phyloP scores from a whole-genome alignment of 305 asterid species.

The Ilex paraguariensis region DNA sequence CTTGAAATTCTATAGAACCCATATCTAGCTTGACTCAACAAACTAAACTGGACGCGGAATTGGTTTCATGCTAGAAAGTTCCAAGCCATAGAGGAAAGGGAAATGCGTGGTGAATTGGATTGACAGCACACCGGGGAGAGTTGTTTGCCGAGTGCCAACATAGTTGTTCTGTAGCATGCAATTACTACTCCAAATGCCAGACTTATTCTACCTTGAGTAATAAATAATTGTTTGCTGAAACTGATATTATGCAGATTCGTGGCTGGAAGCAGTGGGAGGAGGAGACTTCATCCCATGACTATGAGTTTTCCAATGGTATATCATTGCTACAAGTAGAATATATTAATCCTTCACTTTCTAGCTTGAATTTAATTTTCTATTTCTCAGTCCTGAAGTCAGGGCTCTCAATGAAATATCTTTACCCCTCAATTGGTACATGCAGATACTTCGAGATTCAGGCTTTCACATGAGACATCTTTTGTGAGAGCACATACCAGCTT shows the following conservation, averaged over 20 bases:
- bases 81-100: too few relatives aligned
- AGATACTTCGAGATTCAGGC: slow-evolving; percentile 92
- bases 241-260: slow-evolving; percentile 48
- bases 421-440: slow-evolving; percentile 17
- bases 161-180: too few relatives aligned
- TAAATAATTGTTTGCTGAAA: slow-evolving; percentile 1
- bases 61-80: too few relatives aligned
- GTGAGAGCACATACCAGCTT: slow-evolving; percentile 87
- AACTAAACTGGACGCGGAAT: too few relatives aligned
- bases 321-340: background rate
- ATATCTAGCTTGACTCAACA: too few relatives aligned
- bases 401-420: slow-evolving; percentile 14
- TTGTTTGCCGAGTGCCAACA: too few relatives aligned
- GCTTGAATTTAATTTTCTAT: slow-evolving; percentile 2
- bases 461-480: slow-evolving; percentile 84
- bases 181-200: too few relatives aligned
- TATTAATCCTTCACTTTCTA: slow-evolving; percentile 4
- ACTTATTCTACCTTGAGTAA: too few relatives aligned
- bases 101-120: too few relatives aligned
- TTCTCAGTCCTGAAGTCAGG: slow-evolving; percentile 2
- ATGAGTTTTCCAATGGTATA: slow-evolving; percentile 77
- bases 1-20: too few relatives aligned
- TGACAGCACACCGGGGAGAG: too few relatives aligned
- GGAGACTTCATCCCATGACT: slow-evolving; percentile 68
- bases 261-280: slow-evolving; percentile 94